Evolutionary conservation across 345 rosid species (phyloP), one percentile per base, ranked within the genome.

Genomic region (Aquilaria malaccensis): DNA sequence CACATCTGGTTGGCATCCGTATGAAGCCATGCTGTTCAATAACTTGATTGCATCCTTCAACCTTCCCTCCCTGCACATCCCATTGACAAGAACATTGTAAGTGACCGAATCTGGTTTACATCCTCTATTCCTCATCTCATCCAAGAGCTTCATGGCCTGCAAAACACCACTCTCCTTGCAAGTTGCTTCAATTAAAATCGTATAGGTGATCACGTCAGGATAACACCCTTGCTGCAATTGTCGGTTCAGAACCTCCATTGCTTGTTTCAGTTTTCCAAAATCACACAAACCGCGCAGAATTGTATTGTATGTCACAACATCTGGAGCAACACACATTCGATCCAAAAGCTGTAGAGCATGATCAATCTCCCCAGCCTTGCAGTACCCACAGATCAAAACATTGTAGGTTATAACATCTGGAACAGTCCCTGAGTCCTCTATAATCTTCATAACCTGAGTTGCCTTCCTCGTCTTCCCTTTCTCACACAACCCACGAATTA

Each of bases 91-190:
- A 71, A 93, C 95, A 55, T 87, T 93, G 41, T 78, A 93, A 10
- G 97, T 87, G 61, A 87, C 89, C 63, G 82, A 83, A 61, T 93
- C 96, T 0, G 97, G 98, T 12, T 76, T 80, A 80, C 95, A 87
- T 62, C 91, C 94, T 64, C 77, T 79, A 13, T 53, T 78, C 74
- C 85, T 75, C 98, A 93, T 93, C 64, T 85, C 97, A 66, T 93
- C 96, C 4, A 89, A 50, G 65, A 93, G 88, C 89, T 85, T 83
- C 98, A 89, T 85, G 30, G 94, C 97, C 68, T 87, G 87, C 2
- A 48, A 80, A 59, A 93, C 91, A 62, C 97, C 97, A 48, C 77
- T 75, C 72, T 89, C 94, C 70, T 70, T 80, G 64, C 96, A 93
- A 61, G 95, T 87, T 15, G 88, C 97, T 78, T 87, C 88, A 9